Base-by-base conservation (phyloP, 306 rosid genomes). In the Quercus engelmannii region DNA sequence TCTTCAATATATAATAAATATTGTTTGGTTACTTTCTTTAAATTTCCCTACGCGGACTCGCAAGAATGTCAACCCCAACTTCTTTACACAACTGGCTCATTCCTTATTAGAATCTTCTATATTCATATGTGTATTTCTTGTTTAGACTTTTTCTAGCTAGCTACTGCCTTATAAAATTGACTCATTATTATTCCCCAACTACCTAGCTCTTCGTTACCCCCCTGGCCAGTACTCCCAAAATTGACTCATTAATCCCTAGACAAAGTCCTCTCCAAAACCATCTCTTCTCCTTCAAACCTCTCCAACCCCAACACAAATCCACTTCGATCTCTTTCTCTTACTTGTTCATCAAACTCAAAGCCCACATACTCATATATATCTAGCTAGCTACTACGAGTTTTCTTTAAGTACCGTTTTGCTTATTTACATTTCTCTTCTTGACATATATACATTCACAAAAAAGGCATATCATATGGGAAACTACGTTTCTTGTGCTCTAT, bases 401-500 rank as follows among this genome's bases (percentile, higher is more conserved):
- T 41, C 12, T 41, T 41, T 8, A 41, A 41, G 46, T 41, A 41
- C 46, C 46, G 46, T 41, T 8, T 49, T 49, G 54, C 54, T 49
- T 63, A 28, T 30, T 6, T 28, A 15, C 6, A 63, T 13, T 13
- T 3, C 17, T 63, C 4, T 63, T 28, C n/a, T 28, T 26, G 35
- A 19, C 71, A 33, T 33, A 19, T 3, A 19, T 31, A 33, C 8
- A 38, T 38, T 41, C 38, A 62, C 69, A 5, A 25, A 25, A 23
- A 25, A 28, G 19, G 11, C 49, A 12, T 33, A 91, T 94, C 49
- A 12, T 33, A 91, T 94, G 98, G 96, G 98, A 15, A 94, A 92
- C 90, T 92, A 90, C 78, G 72, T 92, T 2, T 92, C 96, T 9
- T 94, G 96, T 84, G 85, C 87, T 3, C 79, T 94, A 3, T 79